Evolutionary conservation across 257 asterid genomes (phyloP), one percentile per base, ranked within the genome.

Genomic region (Anisodus tanguticus): DNA sequence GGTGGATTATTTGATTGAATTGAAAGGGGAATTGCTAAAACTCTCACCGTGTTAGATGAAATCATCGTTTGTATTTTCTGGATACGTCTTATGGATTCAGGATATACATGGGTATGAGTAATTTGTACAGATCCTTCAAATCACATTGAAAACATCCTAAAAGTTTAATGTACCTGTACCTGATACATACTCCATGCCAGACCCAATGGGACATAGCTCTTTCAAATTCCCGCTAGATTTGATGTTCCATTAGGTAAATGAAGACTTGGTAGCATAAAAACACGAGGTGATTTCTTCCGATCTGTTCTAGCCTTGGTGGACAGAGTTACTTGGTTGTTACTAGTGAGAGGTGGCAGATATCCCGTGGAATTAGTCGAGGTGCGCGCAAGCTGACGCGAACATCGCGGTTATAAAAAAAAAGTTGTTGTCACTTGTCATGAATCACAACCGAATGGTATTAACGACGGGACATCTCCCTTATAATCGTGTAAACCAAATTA

Each of bases 131-230:
- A 77, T 77, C 64, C 64, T 77, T 77, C 17, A n/a, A 17, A 10
- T 9, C 39, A 72, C 79, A 72, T n/a, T 17, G 80, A n/a, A 17
- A 72, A 72, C 41, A 45, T 45, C 80, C 80, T 72, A 45, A 72
- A 47, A n/a, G 9, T 45, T 41, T 41, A 41, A 16, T 17, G 78
- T 41, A 15, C 64, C 15, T 53, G 47, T 15, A 53, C 26, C 63
- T 77, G 64, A 49, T 51, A 74, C 62, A 49, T 22, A 8, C 62
- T 70, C 45, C 22, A 26, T 22, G 60, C 45, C 13, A 49, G 62
- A 74, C 45, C 62, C n/a, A 77, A 31, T 77, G 26, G 26, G 26
- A 53, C 43, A 77, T 53, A 53, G 15, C 8, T 53, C 22, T 51
- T 12, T 26, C 82, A 77, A 15, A 77, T 26, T 55, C 64, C 41